Percentiles rank a stretch among this genome's conserved stretches.
phyloP scores from a whole-genome alignment of 495 filamentous ascomycete species.

The Xanthoparmelia taractica region DNA sequence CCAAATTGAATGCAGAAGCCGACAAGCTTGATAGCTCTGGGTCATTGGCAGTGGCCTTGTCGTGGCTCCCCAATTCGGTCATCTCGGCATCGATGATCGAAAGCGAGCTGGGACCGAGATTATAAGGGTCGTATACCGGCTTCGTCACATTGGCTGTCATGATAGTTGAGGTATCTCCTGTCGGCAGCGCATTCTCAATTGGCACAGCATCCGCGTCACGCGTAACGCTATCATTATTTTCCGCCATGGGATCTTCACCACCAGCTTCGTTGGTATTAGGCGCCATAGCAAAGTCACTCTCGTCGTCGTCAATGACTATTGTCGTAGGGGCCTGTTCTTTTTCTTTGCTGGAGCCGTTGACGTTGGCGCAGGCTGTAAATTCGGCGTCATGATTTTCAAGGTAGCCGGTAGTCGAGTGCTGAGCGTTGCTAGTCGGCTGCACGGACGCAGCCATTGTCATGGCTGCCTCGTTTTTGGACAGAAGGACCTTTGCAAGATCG shows the following conservation, averaged over 20 bases:
- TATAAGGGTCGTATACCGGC: neutral
- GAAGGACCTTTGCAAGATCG: neutral
- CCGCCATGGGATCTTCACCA: neutral
- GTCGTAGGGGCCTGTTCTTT: neutral
- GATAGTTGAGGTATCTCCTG: neutral
- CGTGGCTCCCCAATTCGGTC: neutral
- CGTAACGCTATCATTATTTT: neutral
- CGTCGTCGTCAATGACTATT: neutral
- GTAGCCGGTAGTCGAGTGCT: neutral
- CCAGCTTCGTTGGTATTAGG: neutral
- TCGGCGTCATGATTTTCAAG: neutral
- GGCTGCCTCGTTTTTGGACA: neutral
- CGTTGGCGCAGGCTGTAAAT: neutral
- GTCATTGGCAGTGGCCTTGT: neutral
- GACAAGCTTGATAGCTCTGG: neutral
- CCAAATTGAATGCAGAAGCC: neutral
- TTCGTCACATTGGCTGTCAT: neutral
- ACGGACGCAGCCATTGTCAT: constrained; percentile 9
- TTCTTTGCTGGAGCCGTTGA: neutral
- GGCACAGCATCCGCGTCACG: neutral
- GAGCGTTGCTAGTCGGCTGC: neutral
- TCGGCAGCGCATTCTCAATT: neutral
- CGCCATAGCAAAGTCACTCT: neutral
- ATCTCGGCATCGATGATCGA: neutral
- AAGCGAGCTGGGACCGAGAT: neutral